Evolutionary conservation across 352 stramenopile species (phyloP).

Genomic region (Phytopythium oedochilum): DNA sequence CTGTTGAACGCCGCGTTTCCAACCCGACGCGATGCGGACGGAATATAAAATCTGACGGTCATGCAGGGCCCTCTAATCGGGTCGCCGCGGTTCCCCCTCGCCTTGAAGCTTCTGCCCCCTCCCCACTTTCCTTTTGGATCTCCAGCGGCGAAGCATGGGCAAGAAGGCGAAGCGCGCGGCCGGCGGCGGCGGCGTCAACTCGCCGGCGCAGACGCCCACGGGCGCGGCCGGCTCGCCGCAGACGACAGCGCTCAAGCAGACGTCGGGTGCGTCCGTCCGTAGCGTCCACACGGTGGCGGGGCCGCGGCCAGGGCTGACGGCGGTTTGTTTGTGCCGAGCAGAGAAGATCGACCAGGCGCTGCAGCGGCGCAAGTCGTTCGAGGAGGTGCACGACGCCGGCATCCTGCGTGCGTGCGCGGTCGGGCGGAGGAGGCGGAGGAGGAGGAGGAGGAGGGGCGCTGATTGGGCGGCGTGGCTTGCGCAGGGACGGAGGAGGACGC

Average conservation of each 20-base stretch:
- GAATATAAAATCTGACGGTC: too few relatives aligned
- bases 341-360: constrained; percentile 33
- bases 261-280: neutral
- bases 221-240: neutral
- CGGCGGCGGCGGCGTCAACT: neutral
- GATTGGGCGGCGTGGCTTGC: neutral
- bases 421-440: too few relatives aligned
- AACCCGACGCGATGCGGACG: too few relatives aligned
- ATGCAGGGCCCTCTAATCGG: too few relatives aligned
- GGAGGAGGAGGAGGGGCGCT: too few relatives aligned
- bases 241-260: neutral
- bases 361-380: constrained; percentile 38
- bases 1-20: too few relatives aligned
- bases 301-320: too few relatives aligned
- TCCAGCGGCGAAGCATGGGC: constrained; percentile 23
- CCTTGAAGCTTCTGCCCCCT: neutral
- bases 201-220: constrained; percentile 5
- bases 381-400: constrained; percentile 39
- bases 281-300: too few relatives aligned
- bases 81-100: too few relatives aligned
- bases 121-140: neutral
- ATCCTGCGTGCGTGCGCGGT: constrained; percentile 29
- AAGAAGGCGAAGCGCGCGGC: constrained; percentile 62
- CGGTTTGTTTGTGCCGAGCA: constrained; percentile 5
- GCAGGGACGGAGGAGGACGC: constrained; percentile 32